Base-by-base conservation (phyloP, 495 filamentous ascomycete genomes). In the Apiosordaria backusii region DNA sequence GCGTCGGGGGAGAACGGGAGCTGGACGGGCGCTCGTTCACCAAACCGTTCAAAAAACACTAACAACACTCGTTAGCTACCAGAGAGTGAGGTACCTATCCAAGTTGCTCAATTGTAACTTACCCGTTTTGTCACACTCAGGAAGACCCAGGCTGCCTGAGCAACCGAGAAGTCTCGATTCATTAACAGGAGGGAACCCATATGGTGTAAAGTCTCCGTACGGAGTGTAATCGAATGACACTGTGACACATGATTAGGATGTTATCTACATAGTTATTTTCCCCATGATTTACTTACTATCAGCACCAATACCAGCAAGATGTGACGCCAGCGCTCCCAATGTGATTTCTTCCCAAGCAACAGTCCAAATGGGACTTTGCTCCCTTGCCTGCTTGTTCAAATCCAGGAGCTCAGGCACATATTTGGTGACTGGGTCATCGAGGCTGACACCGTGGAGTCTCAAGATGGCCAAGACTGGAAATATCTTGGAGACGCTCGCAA, bases 401-500 rank as follows among this genome's bases (percentile, higher is more conserved):
- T 71, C 64, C 9, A 68, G 66, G 10, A 85, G 66, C 40, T 78
- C 72, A 1, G 82, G 81, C 29, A 82, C 73, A 52, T 80, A 79
- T 19, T 84, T 72, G 2, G 79, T 80, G 50, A 86, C 70, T 0
- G 79, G 75, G 29, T 79, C 79, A 9, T 86, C 79, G 70, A 80
- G 71, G 24, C 79, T 77, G 4, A 78, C 71, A 0, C 68, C 65
- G 5, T 68, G 67, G 35, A 78, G 69, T 15, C 82, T 63, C 50
- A 86, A 69, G 0, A 80, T 64, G 1, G 78, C 76, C 21, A 82
- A 77, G 0, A 79, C 78, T 0, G 83, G 79, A 60, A 85, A 77
- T 21, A 86, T 72, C 64, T 87, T 87, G 0, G 82, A 81, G 29
- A 85, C 71, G 62, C 83, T 86, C 9, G 80, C 84, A 9, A 85